phyloP scores from a whole-genome alignment of 2,329 filamentous ascomycete species.

The Cladosporium cucumerinum region DNA sequence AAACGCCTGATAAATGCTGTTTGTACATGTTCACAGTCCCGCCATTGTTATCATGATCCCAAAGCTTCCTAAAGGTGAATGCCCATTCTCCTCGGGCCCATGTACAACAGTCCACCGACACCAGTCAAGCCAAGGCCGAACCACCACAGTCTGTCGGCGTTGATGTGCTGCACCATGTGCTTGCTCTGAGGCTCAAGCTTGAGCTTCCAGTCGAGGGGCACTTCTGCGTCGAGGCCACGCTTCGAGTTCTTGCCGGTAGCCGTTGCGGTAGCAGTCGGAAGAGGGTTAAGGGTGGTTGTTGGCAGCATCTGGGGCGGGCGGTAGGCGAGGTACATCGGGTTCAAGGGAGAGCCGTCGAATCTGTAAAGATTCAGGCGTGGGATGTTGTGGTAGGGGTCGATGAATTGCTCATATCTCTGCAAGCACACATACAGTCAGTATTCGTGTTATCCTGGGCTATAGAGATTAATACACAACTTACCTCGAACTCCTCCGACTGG shows the following conservation, averaged over 20 bases:
- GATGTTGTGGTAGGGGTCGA: conserved; percentile 60
- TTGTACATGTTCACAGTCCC: conserved; percentile 5
- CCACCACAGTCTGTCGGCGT: conserved; percentile 50
- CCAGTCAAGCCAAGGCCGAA: conserved; percentile 48
- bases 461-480: conserved; percentile 36
- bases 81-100: conserved; percentile 37
- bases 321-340: conserved; percentile 65
- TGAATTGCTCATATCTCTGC: conserved; percentile 46
- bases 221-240: conserved; percentile 29
- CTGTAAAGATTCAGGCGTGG: conserved; percentile 62
- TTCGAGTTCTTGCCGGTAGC: conserved; percentile 35
- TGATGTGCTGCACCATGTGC: conserved; percentile 35
- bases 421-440: not conserved
- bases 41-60: not conserved
- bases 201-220: conserved; percentile 42
- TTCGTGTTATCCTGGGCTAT: not conserved
- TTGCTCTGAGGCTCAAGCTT: conserved; percentile 26
- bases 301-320: conserved; percentile 66
- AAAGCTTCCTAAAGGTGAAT: conserved; percentile 20
- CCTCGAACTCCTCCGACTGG: conserved; percentile 60
- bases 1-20: conserved; percentile 6
- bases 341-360: conserved; percentile 62
- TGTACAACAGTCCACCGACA: conserved; percentile 48
- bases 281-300: conserved; percentile 62
- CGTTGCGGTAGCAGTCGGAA: conserved; percentile 49